phyloP scores from a whole-genome alignment of 1,284 basidiomycete genomes.

The Ganoderma resinaceum region DNA sequence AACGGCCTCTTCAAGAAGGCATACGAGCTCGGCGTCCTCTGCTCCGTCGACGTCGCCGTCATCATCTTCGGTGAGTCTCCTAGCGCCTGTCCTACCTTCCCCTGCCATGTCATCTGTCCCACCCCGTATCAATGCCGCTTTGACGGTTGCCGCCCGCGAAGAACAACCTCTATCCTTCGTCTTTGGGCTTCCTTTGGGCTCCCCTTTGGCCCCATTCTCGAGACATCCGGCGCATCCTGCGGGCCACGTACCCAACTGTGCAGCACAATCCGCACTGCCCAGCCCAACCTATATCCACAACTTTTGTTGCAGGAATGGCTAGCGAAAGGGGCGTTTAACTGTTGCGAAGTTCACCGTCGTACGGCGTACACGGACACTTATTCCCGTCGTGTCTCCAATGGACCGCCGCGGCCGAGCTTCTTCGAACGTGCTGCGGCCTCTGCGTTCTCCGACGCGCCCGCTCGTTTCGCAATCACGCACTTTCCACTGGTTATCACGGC shows the following conservation, averaged over 20 bases:
- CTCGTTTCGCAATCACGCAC: conserved; percentile 5
- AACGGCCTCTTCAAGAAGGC: conserved; percentile 92
- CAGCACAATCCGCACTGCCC: background rate
- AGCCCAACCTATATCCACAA: background rate
- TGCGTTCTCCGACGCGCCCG: background rate
- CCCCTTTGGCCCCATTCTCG: background rate
- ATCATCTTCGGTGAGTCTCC: conserved; percentile 63
- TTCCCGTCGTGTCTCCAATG: background rate
- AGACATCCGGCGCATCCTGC: background rate
- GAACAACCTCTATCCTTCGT: background rate
- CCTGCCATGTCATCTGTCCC: conserved; percentile 21
- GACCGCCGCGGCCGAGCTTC: background rate
- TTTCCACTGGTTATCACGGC: background rate
- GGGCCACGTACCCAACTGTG: background rate
- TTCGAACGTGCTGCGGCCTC: background rate
- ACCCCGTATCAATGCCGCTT: background rate
- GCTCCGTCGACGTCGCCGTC: conserved; percentile 73
- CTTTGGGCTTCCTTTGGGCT: background rate
- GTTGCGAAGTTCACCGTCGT: background rate
- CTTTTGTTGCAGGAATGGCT: background rate
- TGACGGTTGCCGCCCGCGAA: background rate
- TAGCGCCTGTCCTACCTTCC: conserved; percentile 3
- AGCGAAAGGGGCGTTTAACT: background rate
- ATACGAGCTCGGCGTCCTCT: conserved; percentile 85
- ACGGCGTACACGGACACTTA: background rate